These are phyloP conservation scores for Peronospora farinosa DNA, from an alignment of 352 stramenopile species.

Conservation along the genomic window DNA sequence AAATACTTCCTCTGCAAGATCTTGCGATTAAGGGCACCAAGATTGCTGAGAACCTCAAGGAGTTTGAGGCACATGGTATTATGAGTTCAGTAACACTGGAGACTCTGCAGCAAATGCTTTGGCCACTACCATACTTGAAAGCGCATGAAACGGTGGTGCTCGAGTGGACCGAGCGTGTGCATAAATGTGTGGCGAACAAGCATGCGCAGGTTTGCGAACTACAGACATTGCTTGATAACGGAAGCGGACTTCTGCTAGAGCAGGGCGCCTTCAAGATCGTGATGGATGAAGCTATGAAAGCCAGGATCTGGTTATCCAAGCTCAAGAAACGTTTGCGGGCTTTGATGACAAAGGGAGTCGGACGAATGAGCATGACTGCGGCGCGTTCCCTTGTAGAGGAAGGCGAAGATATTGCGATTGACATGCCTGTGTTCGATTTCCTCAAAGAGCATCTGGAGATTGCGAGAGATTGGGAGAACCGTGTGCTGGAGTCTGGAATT, in stretches of 20 bases:
- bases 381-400: conserved; percentile 73
- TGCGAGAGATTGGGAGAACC: conserved; percentile 75
- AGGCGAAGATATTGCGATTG: conserved; percentile 69
- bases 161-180: conserved; percentile 53
- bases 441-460: conserved; percentile 76
- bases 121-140: conserved; percentile 66
- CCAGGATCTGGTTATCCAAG: conserved; percentile 77
- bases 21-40: conserved; percentile 48
- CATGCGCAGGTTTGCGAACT: conserved; percentile 49
- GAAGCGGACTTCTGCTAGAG: conserved; percentile 54
- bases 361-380: conserved; percentile 50
- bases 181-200: conserved; percentile 55
- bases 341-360: conserved; percentile 63
- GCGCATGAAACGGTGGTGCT: conserved; percentile 57
- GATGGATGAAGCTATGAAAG: conserved; percentile 76
- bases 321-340: conserved; percentile 75
- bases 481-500: conserved; percentile 67
- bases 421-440: conserved; percentile 64
- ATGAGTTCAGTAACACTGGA: conserved; percentile 33
- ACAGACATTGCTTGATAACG: conserved; percentile 50
- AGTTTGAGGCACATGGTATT: conserved; percentile 13
- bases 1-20: conserved; percentile 53
- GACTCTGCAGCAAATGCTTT: conserved; percentile 52
- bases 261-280: conserved; percentile 72
- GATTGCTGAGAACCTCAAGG: conserved; percentile 31